Evolutionary conservation across 169 alveolate species (phyloP), one percentile per base, ranked within the genome.

Genomic region (Babesia microti): DNA sequence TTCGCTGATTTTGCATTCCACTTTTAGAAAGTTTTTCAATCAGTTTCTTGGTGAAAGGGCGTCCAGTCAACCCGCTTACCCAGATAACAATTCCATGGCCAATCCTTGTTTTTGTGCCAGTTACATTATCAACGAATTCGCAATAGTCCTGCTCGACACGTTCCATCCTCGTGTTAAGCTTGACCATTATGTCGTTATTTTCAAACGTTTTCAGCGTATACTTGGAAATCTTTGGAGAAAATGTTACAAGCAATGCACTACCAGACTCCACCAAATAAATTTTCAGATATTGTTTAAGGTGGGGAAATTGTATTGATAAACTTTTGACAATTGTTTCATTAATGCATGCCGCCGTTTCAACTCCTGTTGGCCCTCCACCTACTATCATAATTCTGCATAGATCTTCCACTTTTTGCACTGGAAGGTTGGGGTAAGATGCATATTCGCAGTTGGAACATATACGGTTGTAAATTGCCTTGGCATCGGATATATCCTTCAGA

Each of bases 351-450:
- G 85, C 71, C 9, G 70, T 53, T 35, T 75, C 85, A 0, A 75
- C 85, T 4, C 85, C 85, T 1, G 85, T 75, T 17, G 85, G 85
- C 6, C 85, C 85, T 3, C 85, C 85, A 0, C 85, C 85, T 12
- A 75, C 85, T 11, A 75, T 58, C 6, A 70, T 69, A 0, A 75
- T 30, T 58, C 70, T 79, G n/a, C 68, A 36, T 15, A 68, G 21
- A 0, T 71, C 23, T 41, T 51, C 44, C 19, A 24, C 52, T 2
- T 69, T 63, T 15, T 57, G 75, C 15, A 57, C 57, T 1, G 70
- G 23, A 0, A 19, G 17, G n/a, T 39, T 44, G 11, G 71, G 68
- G 28, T 53, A 22, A 6, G 72, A 23, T 14, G 83, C 74, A 9
- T 14, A 29, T 51, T 68, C 66, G 28, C 68, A 58, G 28, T 63